Evolutionary conservation across 2,329 filamentous ascomycete genomes (phyloP).

Genomic region (Parastagonospora avenae): DNA sequence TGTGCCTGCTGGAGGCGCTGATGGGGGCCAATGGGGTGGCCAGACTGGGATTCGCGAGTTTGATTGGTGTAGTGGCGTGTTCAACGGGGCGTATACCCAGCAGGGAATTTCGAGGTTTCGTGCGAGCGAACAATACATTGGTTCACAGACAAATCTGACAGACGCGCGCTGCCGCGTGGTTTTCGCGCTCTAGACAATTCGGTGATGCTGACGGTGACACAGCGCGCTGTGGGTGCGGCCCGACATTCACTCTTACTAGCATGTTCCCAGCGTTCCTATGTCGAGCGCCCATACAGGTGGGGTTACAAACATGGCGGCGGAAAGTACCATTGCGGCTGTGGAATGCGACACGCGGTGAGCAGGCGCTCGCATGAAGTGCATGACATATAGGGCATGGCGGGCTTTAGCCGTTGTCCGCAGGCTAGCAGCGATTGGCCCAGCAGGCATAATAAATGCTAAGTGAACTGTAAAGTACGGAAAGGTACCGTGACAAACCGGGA

Average conservation of each 20-base stretch:
- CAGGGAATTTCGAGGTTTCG: constrained; percentile 9
- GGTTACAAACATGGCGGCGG: not conserved
- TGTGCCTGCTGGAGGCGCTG: constrained; percentile 28
- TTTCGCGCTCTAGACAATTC: constrained; percentile 6
- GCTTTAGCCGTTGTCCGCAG: not conserved
- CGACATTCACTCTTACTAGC: not conserved
- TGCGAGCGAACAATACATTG: constrained; percentile 26
- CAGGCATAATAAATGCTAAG: not conserved
- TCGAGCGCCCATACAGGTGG: constrained; percentile 6
- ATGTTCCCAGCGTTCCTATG: constrained; percentile 3
- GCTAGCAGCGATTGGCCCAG: constrained; percentile 1
- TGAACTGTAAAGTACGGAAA: constrained; percentile 1
- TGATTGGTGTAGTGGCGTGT: constrained; percentile 32
- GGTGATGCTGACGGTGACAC: not conserved
- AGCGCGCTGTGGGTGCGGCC: not conserved
- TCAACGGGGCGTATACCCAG: constrained; percentile 16
- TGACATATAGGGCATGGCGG: constrained; percentile 5
- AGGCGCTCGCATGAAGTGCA: constrained; percentile 1
- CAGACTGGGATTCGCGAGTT: constrained; percentile 12
- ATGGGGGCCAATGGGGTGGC: constrained; percentile 31
- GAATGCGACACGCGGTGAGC: constrained; percentile 3
- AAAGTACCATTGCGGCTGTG: constrained; percentile 1
- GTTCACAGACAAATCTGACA: constrained; percentile 10
- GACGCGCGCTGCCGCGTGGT: constrained; percentile 7
- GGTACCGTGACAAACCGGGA: constrained; percentile 4